phyloP scores from a whole-genome alignment of 768 basidiomycete genomes.

The Saitozyma podzolica region DNA sequence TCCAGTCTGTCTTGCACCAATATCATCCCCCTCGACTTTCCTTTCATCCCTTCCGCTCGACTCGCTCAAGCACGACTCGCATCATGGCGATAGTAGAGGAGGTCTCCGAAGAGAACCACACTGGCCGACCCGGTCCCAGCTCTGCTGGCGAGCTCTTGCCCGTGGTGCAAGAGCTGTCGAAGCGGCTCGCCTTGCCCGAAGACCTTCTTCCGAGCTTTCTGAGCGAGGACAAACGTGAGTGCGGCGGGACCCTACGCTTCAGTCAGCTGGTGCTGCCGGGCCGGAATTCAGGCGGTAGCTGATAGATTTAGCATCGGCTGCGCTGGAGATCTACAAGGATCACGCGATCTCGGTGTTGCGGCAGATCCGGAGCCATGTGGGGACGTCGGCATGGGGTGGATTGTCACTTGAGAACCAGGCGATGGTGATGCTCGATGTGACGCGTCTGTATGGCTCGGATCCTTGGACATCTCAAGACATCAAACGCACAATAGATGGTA shows the following conservation, averaged over 20 bases:
- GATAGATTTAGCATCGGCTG: no score
- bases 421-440: conserved; percentile 11
- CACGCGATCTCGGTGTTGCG: background rate
- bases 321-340: no score
- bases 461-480: conserved; percentile 16
- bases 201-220: conserved; percentile 29
- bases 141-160: conserved; percentile 11
- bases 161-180: conserved; percentile 11
- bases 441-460: conserved; percentile 21
- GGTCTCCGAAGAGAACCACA: conserved; percentile 14
- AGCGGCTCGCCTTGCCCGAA: conserved; percentile 20
- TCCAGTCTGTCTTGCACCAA: background rate
- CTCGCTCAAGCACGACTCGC: background rate
- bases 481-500: conserved; percentile 14
- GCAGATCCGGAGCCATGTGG: background rate
- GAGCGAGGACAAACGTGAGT: conserved; percentile 21
- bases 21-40: background rate
- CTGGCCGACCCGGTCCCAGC: background rate
- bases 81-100: conserved; percentile 37
- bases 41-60: no score
- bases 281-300: no score
- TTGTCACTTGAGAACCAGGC: conserved; percentile 19
- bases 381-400: conserved; percentile 1
- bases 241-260: background rate
- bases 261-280: background rate